These are phyloP conservation scores for Zygoascus bituminiphila DNA, from an alignment of 805 yeast genomes.

Conservation along the genomic window DNA sequence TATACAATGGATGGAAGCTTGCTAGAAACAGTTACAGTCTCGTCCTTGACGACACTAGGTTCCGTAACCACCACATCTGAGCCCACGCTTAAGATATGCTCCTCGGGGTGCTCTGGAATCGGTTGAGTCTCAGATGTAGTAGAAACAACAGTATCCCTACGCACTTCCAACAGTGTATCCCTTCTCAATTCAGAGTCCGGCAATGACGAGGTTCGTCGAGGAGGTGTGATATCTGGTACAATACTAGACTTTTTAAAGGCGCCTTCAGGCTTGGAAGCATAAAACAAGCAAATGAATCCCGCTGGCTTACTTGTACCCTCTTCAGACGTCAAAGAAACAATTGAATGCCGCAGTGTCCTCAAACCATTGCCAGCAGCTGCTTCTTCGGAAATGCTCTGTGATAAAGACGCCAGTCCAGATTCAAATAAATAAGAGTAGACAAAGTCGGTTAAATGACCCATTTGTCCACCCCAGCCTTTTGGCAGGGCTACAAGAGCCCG, in stretches of 20 bases:
- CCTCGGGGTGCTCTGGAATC: background rate
- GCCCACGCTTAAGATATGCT: background rate
- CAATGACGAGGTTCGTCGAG: background rate
- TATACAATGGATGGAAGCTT: background rate
- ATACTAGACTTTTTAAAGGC: background rate
- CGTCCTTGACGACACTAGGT: too few relatives aligned
- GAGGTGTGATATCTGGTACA: background rate
- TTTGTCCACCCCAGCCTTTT: conserved; percentile 27
- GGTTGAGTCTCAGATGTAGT: background rate
- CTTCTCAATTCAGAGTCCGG: conserved; percentile 4
- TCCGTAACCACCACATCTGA: too few relatives aligned
- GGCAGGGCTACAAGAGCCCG: conserved; percentile 24
- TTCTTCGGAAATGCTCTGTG: conserved; percentile 19
- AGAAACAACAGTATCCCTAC: background rate
- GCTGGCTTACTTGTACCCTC: conserved; percentile 7
- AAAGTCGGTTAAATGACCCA: conserved; percentile 26
- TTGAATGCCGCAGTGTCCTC: conserved; percentile 7
- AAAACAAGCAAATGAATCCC: conserved; percentile 12
- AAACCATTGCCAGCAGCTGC: background rate
- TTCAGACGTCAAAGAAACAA: conserved; percentile 4
- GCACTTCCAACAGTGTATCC: background rate
- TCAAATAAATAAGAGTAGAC: conserved; percentile 22
- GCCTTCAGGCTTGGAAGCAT: conserved; percentile 12
- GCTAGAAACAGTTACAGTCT: background rate
- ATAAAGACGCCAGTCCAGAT: conserved; percentile 30